Percentiles rank a stretch among this genome's conserved stretches.
phyloP scores from a whole-genome alignment of 305 asterid genomes.

The Fraxinus dipetala region DNA sequence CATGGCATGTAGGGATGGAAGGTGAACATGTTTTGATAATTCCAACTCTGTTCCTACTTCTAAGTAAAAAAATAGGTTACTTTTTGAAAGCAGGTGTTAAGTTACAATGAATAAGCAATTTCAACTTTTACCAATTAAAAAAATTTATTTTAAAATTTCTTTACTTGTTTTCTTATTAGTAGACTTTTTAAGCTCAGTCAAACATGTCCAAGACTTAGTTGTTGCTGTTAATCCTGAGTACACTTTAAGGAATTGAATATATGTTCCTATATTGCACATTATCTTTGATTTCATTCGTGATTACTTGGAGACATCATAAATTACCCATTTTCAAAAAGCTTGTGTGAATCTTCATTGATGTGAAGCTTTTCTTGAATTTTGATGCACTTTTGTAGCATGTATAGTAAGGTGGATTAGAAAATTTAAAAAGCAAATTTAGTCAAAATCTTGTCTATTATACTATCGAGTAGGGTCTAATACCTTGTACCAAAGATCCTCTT shows the following conservation, averaged over 20 bases:
- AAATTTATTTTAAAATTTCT: neutral
- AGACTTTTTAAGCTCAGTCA: neutral
- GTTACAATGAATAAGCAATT: neutral
- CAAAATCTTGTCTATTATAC: neutral
- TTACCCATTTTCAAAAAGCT: neutral
- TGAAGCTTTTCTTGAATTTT: neutral
- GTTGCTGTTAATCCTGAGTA: neutral
- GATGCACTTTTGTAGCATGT: neutral
- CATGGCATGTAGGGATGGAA: neutral
- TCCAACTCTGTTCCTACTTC: neutral
- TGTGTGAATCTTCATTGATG: neutral
- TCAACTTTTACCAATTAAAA: neutral
- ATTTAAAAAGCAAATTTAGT: neutral
- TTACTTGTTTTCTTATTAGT: neutral
- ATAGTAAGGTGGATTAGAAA: neutral
- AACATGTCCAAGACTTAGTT: neutral
- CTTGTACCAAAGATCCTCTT: neutral
- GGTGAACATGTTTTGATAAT: neutral
- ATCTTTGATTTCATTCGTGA: neutral
- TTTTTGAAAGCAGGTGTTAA: neutral
- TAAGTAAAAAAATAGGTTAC: neutral
- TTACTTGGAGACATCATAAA: neutral
- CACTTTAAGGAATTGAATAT: neutral
- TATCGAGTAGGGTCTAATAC: neutral
- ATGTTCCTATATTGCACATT: neutral